Conservation (phyloP, 2,329 filamentous ascomycete species). For the Botrytis sinoallii region DNA sequence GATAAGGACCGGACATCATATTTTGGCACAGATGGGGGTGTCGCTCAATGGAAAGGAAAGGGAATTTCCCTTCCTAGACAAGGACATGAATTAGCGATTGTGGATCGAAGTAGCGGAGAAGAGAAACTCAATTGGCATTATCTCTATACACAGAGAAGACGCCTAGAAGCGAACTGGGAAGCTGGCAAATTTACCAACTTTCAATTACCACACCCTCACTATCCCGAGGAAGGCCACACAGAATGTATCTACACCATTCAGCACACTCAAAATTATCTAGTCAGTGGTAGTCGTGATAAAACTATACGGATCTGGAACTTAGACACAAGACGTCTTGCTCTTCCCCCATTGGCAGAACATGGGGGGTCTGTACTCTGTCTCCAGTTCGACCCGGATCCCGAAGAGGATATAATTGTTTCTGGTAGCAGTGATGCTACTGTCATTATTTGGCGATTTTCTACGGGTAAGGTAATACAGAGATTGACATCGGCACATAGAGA, state of each 20-base stretch:
- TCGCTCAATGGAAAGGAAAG: slow-evolving; percentile 5
- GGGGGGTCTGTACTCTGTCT: slow-evolving; percentile 85
- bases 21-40: not conserved
- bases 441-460: slow-evolving; percentile 91
- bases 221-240: slow-evolving; percentile 77
- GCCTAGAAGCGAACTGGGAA: slow-evolving; percentile 89
- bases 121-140: slow-evolving; percentile 86
- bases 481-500: slow-evolving; percentile 77
- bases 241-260: slow-evolving; percentile 97
- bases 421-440: slow-evolving; percentile 90
- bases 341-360: slow-evolving; percentile 73
- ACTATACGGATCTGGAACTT: slow-evolving; percentile 90
- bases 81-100: slow-evolving; percentile 43
- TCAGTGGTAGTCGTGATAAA: slow-evolving; percentile 88
- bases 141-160: slow-evolving; percentile 81
- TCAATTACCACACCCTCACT: slow-evolving; percentile 79
- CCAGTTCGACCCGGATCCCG: slow-evolving; percentile 85
- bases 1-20: not conserved
- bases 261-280: slow-evolving; percentile 78
- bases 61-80: slow-evolving; percentile 16
- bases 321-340: slow-evolving; percentile 67
- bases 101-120: slow-evolving; percentile 48
- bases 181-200: slow-evolving; percentile 80
- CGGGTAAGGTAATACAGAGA: slow-evolving; percentile 75
- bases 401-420: slow-evolving; percentile 90